These are phyloP conservation scores for Discostella pseudostelligera DNA, from an alignment of 108 stramenopile genomes.

Conservation along the genomic window DNA sequence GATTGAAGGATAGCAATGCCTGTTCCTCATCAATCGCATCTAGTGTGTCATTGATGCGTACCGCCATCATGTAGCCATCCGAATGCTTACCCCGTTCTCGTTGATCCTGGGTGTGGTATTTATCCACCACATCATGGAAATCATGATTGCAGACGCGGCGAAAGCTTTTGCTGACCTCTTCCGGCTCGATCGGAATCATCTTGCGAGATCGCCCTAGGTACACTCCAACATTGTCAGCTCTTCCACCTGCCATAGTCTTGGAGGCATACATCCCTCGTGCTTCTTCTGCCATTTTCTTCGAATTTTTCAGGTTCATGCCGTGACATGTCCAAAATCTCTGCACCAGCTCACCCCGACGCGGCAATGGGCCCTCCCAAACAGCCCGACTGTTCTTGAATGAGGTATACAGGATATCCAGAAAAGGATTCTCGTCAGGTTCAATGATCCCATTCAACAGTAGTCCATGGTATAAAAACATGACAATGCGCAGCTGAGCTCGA, in stretches of 20 bases:
- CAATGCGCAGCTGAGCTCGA: slow-evolving; percentile 48
- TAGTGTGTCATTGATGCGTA: slow-evolving; percentile 45
- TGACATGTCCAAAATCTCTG: slow-evolving; percentile 45
- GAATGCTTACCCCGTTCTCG: slow-evolving; percentile 2
- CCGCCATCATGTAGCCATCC: slow-evolving; percentile 37
- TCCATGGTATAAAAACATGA: slow-evolving; percentile 54
- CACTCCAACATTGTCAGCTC: slow-evolving; percentile 4
- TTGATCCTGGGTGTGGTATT: slow-evolving; percentile 52
- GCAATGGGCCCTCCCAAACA: slow-evolving; percentile 49
- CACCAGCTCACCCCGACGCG: slow-evolving; percentile 41
- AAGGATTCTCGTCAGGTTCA: slow-evolving; percentile 13
- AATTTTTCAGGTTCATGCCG: slow-evolving; percentile 22
- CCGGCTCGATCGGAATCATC: slow-evolving; percentile 35
- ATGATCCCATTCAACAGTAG: slow-evolving; percentile 36
- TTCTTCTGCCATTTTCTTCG: slow-evolving; percentile 30
- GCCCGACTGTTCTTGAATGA: slow-evolving; percentile 41
- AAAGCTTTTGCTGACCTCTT: slow-evolving; percentile 37
- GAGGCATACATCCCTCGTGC: slow-evolving; percentile 17
- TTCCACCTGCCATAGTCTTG: not conserved
- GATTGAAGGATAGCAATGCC: slow-evolving; percentile 30
- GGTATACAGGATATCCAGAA: slow-evolving; percentile 43
- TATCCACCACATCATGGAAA: slow-evolving; percentile 50
- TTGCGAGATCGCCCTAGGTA: slow-evolving; percentile 9
- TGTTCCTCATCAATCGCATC: slow-evolving; percentile 45
- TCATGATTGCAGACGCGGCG: slow-evolving; percentile 42